Conservation (phyloP, 352 stramenopile genomes). For the Pythium scleroteichum region DNA sequence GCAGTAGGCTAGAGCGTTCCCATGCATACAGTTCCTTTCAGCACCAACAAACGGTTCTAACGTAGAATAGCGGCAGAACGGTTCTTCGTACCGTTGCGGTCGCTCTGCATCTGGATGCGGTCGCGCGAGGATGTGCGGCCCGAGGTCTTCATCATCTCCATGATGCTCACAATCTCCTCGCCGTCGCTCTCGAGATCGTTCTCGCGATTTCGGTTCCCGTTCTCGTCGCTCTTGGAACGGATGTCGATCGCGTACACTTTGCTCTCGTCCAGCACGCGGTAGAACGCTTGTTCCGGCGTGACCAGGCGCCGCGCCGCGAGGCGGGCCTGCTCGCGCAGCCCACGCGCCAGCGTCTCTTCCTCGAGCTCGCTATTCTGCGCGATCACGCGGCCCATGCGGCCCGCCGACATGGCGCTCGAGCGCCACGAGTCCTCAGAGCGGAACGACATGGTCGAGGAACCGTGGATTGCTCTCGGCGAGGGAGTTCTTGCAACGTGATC, state of each 20-base stretch:
- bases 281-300: slow-evolving; percentile 51
- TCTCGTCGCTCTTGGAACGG: slow-evolving; percentile 4
- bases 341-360: slow-evolving; percentile 22
- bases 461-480: too few species aligned
- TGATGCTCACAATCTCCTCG: slow-evolving; percentile 45
- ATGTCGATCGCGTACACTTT: slow-evolving; percentile 65
- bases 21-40: too few species aligned
- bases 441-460: slow-evolving; percentile 26
- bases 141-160: slow-evolving; percentile 53
- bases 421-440: slow-evolving; percentile 30
- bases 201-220: neutral
- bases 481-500: slow-evolving; percentile 4
- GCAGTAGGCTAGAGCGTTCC: slow-evolving; percentile 41
- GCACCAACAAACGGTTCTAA: too few species aligned
- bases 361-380: slow-evolving; percentile 28
- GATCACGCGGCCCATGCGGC: slow-evolving; percentile 25
- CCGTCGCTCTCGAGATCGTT: slow-evolving; percentile 5
- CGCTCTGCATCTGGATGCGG: slow-evolving; percentile 29
- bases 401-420: slow-evolving; percentile 29
- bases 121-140: slow-evolving; percentile 29
- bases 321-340: slow-evolving; percentile 17
- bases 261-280: slow-evolving; percentile 64
- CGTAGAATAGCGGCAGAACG: too few species aligned
- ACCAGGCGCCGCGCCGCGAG: slow-evolving; percentile 27
- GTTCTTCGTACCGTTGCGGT: slow-evolving; percentile 46